Percentiles rank a stretch among this genome's conserved stretches.
Conservation (phyloP, 306 rosid species). For the Trifolium subterraneum region DNA sequence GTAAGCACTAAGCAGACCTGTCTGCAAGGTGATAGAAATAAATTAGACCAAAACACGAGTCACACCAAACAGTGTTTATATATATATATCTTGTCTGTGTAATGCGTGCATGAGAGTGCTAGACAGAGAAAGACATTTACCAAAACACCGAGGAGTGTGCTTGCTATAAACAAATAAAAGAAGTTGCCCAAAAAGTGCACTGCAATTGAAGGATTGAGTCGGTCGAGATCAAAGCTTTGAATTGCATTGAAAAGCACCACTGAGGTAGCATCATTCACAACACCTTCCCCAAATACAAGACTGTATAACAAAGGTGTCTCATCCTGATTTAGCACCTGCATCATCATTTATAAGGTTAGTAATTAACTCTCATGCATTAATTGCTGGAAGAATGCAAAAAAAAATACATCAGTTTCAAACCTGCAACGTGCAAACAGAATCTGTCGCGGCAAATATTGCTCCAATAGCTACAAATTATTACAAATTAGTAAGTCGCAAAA, state of each 20-base stretch:
- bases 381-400: constrained; percentile 36
- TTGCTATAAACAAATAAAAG: constrained; percentile 75
- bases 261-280: constrained; percentile 97
- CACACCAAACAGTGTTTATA: constrained; percentile 20
- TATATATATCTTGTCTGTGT: constrained; percentile 4
- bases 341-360: constrained; percentile 44
- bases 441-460: constrained; percentile 97
- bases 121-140: constrained; percentile 55
- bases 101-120: constrained; percentile 8
- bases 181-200: constrained; percentile 75
- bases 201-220: constrained; percentile 60
- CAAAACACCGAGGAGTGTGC: constrained; percentile 89
- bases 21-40: constrained; percentile 57
- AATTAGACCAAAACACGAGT: constrained; percentile 45
- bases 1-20: constrained; percentile 92
- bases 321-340: constrained; percentile 95
- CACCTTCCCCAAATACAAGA: constrained; percentile 99
- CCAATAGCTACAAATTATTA: constrained; percentile 77
- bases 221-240: constrained; percentile 83
- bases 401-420: constrained; percentile 49
- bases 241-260: constrained; percentile 99
- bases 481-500: constrained; percentile 29
- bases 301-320: constrained; percentile 98
- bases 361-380: constrained; percentile 25
- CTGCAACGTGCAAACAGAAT: constrained; percentile 99